Conservation (phyloP, 2,329 filamentous ascomycete genomes). For the Helotiales sp. region DNA sequence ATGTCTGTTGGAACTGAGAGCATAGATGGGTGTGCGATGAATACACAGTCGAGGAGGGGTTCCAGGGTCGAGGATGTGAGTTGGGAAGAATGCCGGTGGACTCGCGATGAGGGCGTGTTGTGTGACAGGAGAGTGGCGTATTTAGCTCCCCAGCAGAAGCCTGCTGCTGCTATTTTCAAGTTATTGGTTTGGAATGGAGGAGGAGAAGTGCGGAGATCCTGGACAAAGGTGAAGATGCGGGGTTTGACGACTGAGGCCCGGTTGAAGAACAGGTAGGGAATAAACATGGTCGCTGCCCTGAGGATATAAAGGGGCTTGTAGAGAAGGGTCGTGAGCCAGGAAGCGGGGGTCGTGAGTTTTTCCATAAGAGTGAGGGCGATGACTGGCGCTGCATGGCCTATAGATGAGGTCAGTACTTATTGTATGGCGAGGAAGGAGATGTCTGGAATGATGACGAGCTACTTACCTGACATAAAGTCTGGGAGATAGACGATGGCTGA, state of each 20-base stretch:
- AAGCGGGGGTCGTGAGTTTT: slow-evolving; percentile 21
- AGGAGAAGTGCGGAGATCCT: slow-evolving; percentile 34
- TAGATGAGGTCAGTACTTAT: neutral
- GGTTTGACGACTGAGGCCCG: slow-evolving; percentile 33
- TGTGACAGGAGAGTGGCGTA: slow-evolving; percentile 50
- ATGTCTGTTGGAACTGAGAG: slow-evolving; percentile 47
- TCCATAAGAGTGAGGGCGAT: slow-evolving; percentile 19
- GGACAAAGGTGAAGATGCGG: slow-evolving; percentile 40
- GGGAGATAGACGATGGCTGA: slow-evolving; percentile 48
- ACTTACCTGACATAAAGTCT: slow-evolving; percentile 50
- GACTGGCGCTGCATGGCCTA: slow-evolving; percentile 21
- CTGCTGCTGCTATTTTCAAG: slow-evolving; percentile 51
- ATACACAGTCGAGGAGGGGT: slow-evolving; percentile 49
- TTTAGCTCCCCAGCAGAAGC: slow-evolving; percentile 65
- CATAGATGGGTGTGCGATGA: slow-evolving; percentile 53
- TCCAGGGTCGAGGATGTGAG: neutral
- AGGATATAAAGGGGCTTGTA: slow-evolving; percentile 42
- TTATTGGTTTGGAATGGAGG: slow-evolving; percentile 30
- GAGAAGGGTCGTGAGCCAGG: slow-evolving; percentile 26
- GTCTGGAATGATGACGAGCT: neutral
- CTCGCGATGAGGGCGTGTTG: slow-evolving; percentile 32
- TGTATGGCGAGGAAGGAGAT: neutral
- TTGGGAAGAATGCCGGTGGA: slow-evolving; percentile 19
- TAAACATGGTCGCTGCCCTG: slow-evolving; percentile 37
- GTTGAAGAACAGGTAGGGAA: slow-evolving; percentile 19